Evolutionary conservation across 139 green algal species (phyloP).

Genomic region (Protoeuglena noctilucae): DNA sequence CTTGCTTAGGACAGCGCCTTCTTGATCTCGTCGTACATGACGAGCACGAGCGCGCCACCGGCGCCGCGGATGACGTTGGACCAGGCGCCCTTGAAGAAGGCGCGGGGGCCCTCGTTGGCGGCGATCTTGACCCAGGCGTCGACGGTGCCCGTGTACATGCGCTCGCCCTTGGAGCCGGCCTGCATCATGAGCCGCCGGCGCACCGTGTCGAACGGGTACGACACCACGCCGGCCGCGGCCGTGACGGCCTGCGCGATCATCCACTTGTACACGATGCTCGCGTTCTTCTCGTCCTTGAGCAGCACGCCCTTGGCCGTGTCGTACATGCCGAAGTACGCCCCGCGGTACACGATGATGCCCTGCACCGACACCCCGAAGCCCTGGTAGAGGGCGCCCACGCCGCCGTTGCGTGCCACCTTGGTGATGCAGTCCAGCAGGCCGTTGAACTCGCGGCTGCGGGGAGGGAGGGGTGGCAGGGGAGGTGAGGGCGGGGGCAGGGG

Average conservation of each 20-base stretch:
- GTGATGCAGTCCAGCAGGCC: conserved; percentile 81
- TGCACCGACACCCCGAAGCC: conserved; percentile 84
- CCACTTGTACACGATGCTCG: conserved; percentile 54
- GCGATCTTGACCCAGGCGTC: conserved; percentile 88
- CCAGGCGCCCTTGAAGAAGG: conserved; percentile 84
- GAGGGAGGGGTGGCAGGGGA: no score
- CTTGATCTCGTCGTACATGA: conserved; percentile 76
- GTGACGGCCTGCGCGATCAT: conserved; percentile 70
- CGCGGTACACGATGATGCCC: conserved; percentile 98
- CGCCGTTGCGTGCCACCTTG: conserved; percentile 44
- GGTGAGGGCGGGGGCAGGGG: no score
- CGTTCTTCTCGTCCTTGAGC: conserved; percentile 49
- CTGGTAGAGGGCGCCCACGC: conserved; percentile 57
- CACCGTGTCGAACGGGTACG: conserved; percentile 98
- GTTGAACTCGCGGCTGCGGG: conserved; percentile 59
- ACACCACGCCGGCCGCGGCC: conserved; percentile 60
- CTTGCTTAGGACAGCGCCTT: no score
- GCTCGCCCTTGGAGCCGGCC: conserved; percentile 50
- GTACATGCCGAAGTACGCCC: conserved; percentile 97
- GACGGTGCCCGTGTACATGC: conserved; percentile 78
- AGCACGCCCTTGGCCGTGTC: conserved; percentile 85
- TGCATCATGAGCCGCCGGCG: conserved; percentile 98
- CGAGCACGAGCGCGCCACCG: conserved; percentile 48
- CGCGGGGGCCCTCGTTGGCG: conserved; percentile 72
- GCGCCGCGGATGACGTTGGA: conserved; percentile 68